These are phyloP conservation scores for Trypanosoma conorhini DNA, from an alignment of 208 protist species.

Conservation along the genomic window DNA sequence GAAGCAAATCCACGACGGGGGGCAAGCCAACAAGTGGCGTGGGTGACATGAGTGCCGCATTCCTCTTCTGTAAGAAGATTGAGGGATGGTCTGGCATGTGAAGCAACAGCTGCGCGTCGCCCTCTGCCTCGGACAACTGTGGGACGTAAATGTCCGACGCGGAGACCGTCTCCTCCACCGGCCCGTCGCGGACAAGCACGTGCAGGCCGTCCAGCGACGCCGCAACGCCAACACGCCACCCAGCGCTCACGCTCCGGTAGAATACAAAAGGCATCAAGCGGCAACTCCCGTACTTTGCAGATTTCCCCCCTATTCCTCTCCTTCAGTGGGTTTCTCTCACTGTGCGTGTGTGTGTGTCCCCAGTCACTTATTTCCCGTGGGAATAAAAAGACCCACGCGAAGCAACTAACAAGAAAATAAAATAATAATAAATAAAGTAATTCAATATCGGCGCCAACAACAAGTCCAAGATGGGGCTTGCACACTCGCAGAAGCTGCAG, in stretches of 20 bases:
- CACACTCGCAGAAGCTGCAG: background rate
- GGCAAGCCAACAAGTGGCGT: slow-evolving; percentile 29
- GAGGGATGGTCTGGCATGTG: slow-evolving; percentile 12
- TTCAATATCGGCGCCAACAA: background rate
- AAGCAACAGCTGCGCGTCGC: slow-evolving; percentile 4
- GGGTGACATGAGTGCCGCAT: slow-evolving; percentile 27
- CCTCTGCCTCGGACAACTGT: background rate
- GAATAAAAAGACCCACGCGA: background rate
- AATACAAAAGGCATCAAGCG: slow-evolving; percentile 11
- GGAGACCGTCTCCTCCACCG: slow-evolving; percentile 15
- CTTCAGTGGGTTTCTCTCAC: background rate
- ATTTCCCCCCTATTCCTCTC: too few species aligned
- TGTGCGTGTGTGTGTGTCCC: background rate
- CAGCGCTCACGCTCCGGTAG: slow-evolving; percentile 30
- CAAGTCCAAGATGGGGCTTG: background rate
- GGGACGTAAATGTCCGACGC: slow-evolving; percentile 20
- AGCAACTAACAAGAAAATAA: background rate
- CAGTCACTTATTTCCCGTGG: background rate
- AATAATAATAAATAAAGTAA: background rate
- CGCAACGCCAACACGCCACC: slow-evolving; percentile 27
- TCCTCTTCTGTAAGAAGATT: slow-evolving; percentile 13
- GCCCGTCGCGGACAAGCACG: slow-evolving; percentile 15
- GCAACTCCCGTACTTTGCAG: background rate
- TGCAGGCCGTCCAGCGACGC: slow-evolving; percentile 6
- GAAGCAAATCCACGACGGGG: slow-evolving; percentile 23